Evolutionary conservation across 441 rosid species (phyloP).

Genomic region (Viola pubescens): DNA sequence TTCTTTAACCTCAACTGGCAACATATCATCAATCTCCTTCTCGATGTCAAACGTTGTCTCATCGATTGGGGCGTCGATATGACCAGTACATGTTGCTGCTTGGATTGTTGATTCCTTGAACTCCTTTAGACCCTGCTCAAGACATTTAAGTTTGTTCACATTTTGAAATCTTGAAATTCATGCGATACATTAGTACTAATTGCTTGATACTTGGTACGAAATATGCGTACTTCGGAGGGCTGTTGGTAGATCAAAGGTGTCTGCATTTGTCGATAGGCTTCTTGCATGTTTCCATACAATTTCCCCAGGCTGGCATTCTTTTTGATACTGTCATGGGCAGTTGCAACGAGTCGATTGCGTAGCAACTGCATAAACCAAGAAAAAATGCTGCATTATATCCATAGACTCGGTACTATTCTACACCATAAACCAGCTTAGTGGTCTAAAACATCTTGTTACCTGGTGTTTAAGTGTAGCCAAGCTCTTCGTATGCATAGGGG

Average conservation of each 20-base stretch:
- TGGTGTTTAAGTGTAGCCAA: conserved; percentile 86
- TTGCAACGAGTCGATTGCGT: conserved; percentile 63
- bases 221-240: conserved; percentile 35
- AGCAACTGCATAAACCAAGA: conserved; percentile 44
- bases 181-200: too few species aligned
- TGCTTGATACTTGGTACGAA: background rate
- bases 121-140: conserved; percentile 55
- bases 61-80: conserved; percentile 69
- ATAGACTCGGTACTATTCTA: background rate
- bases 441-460: conserved; percentile 25
- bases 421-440: background rate
- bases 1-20: conserved; percentile 88
- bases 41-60: conserved; percentile 81
- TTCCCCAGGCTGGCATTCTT: conserved; percentile 82
- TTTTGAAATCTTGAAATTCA: too few species aligned
- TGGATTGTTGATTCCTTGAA: conserved; percentile 78
- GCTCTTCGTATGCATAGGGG: conserved; percentile 98
- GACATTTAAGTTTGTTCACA: background rate
- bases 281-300: conserved; percentile 81
- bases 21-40: conserved; percentile 85
- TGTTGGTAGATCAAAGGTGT: conserved; percentile 73
- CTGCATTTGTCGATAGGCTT: conserved; percentile 77
- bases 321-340: conserved; percentile 55
- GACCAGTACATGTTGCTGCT: conserved; percentile 60
- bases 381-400: background rate